These are phyloP conservation scores for Scutellospora calospora DNA, from an alignment of 371 early-diverging fungal genomes.

Conservation along the genomic window DNA sequence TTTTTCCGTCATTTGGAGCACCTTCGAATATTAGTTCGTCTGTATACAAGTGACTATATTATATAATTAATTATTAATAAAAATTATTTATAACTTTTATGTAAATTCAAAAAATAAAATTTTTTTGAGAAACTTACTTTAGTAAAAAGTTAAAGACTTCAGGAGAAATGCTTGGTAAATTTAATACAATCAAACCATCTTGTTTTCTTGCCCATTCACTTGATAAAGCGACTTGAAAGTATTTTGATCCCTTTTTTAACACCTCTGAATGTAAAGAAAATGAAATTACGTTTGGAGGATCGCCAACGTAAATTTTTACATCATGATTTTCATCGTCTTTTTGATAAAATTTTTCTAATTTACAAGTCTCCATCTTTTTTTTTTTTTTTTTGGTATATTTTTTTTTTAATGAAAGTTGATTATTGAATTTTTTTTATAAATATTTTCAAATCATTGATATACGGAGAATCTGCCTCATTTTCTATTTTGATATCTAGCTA, in stretches of 20 bases:
- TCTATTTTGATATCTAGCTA: no score
- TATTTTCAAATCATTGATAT: no score
- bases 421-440: no score
- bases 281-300: neutral
- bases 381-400: no score
- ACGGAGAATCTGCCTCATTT: no score
- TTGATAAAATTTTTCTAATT: neutral
- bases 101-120: neutral
- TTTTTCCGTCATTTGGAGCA: neutral
- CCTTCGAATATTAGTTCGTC: neutral
- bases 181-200: neutral
- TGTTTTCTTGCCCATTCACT: constrained; percentile 8
- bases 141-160: constrained; percentile 30
- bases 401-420: no score
- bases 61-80: no score
- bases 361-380: neutral
- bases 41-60: constrained; percentile 12
- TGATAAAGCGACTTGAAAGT: constrained; percentile 36
- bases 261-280: constrained; percentile 14
- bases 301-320: neutral
- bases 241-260: constrained; percentile 13
- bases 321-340: neutral
- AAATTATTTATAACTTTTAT: no score
- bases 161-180: constrained; percentile 27
- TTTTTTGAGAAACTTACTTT: constrained; percentile 18